Evolutionary conservation across 2,329 filamentous ascomycete species (phyloP), one percentile per base, ranked within the genome.

Genomic region (Fusarium brachygibbosum): DNA sequence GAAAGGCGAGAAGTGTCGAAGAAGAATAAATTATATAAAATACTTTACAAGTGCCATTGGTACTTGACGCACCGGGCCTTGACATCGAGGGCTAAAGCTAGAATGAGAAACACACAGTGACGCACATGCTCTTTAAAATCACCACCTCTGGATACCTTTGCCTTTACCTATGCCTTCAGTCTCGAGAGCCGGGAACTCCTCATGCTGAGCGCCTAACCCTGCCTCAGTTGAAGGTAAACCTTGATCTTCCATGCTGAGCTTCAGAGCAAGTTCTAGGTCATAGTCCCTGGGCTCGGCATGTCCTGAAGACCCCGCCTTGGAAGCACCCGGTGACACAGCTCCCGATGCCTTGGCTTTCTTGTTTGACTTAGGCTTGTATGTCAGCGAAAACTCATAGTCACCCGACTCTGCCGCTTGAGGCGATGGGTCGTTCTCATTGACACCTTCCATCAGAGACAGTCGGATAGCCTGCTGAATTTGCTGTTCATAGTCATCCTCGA

Each of bases 391-490:
- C 38, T 87, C 85, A 63, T 84, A 85, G 17, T 84, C 85, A 19
- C 82, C 81, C 11, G 81, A 82, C 63, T 81, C 83, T 63, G 81
- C 79, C 23, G 77, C 83, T 12, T 74, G 79, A 0, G 85, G 82
- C 5, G 84, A 85, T 42, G 82, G 79, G 2, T 79, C 82, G 3
- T 75, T 72, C 29, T 85, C 84, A 54, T 86, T 83, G 37, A 83
- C 82, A 8, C 83, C 82, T 68, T 90, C 88, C 52, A 90, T 79
- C 9, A 90, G 78, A 3, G 87, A 90, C 12, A 90, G 79, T 0
- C 88, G 85, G 38, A 91, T 87, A 2, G 88, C 89, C 54, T 87
- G 84, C 76, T 90, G 88, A 12, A 90, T 84, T 72, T 88, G 86
- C 51, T 84, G 82, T 73, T 91, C 88, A 63, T 87, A 88, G 25